Evolutionary conservation across 352 stramenopile genomes (phyloP).

Genomic region (Globisporangium alternatum): DNA sequence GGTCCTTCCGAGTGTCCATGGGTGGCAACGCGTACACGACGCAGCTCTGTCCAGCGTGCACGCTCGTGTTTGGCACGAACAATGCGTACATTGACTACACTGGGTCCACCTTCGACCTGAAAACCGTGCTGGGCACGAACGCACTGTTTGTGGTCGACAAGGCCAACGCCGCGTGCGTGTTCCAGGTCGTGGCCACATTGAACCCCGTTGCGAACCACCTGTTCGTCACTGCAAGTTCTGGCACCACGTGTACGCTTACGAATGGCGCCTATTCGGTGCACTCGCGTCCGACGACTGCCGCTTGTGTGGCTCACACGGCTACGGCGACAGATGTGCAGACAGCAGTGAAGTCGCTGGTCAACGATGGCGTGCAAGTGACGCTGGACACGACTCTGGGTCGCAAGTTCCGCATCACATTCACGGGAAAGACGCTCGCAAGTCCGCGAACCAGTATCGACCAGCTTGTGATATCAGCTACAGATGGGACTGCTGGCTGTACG

Average conservation of each 20-base stretch:
- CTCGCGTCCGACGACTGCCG: constrained; percentile 35
- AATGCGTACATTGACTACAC: constrained; percentile 62
- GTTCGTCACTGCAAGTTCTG: constrained; percentile 31
- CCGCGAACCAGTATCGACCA: constrained; percentile 28
- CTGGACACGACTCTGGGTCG: constrained; percentile 46
- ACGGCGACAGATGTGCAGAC: constrained; percentile 25
- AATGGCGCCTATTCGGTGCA: constrained; percentile 49
- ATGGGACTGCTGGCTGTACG: constrained; percentile 58
- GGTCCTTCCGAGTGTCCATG: constrained; percentile 72
- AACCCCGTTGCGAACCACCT: constrained; percentile 34
- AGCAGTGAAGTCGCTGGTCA: constrained; percentile 38
- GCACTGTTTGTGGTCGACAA: constrained; percentile 68
- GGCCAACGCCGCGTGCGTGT: constrained; percentile 40
- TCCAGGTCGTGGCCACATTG: constrained; percentile 43
- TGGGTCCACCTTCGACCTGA: constrained; percentile 54
- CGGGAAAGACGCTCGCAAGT: constrained; percentile 44
- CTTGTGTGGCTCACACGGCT: constrained; percentile 43
- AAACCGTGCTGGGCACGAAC: constrained; percentile 64
- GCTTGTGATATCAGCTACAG: constrained; percentile 42
- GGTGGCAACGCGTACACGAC: constrained; percentile 35
- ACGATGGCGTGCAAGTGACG: constrained; percentile 61
- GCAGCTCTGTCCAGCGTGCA: constrained; percentile 34
- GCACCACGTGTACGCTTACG: constrained; percentile 30
- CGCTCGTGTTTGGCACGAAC: constrained; percentile 35
- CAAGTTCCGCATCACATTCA: constrained; percentile 89